Evolutionary conservation across 169 alveolate genomes (phyloP).

Genomic region (Eimeria praecox): DNA sequence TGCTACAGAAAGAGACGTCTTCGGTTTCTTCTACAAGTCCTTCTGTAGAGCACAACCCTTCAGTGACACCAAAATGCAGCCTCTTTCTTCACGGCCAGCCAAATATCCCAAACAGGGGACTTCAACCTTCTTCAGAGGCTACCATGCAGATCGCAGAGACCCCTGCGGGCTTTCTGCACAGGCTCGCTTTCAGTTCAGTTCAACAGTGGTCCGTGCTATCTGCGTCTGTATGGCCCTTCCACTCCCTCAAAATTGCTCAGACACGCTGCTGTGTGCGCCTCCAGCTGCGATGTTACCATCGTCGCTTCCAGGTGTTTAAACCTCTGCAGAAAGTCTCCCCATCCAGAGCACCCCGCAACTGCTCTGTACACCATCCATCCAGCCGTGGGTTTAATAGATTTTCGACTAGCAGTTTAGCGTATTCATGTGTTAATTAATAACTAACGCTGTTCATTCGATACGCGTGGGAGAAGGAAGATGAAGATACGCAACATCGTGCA

Average conservation of each 20-base stretch:
- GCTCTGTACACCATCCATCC: not conserved
- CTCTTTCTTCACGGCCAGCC: not conserved
- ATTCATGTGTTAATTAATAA: not conserved
- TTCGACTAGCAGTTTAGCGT: not conserved
- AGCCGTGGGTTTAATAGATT: not conserved
- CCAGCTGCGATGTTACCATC: not conserved
- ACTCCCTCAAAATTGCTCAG: not conserved
- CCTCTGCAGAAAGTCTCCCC: not conserved
- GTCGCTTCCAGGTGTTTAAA: not conserved
- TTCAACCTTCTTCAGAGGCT: not conserved
- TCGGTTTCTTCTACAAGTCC: not conserved
- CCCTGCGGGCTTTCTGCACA: not conserved
- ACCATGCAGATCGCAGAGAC: not conserved
- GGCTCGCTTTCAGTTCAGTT: not conserved
- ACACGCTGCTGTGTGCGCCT: not conserved
- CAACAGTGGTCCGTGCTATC: not conserved
- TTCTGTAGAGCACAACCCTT: not conserved
- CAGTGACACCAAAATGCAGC: not conserved
- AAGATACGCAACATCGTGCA: not conserved
- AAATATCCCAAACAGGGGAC: not conserved
- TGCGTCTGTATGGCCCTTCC: not conserved
- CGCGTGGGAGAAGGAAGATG: not conserved
- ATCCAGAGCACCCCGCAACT: not conserved
- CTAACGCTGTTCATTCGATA: not conserved
- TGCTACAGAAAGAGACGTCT: not conserved